These are phyloP conservation scores for Neobulgaria alba DNA, from an alignment of 2,329 filamentous ascomycete genomes.

Conservation along the genomic window DNA sequence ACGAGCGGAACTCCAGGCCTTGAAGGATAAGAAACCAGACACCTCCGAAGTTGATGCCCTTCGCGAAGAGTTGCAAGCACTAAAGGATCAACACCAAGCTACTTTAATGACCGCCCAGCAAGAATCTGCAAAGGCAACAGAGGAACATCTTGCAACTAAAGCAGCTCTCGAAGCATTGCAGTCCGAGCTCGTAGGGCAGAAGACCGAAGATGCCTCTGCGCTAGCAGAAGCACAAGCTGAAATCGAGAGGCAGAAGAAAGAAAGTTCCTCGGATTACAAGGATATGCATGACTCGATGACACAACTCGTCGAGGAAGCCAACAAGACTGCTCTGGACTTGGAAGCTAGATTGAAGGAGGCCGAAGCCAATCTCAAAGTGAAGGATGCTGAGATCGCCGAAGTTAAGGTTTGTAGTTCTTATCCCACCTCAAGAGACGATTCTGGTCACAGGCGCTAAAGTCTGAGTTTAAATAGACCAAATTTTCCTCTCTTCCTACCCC, in stretches of 20 bases:
- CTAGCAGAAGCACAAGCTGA: not conserved
- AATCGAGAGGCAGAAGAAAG: constrained; percentile 39
- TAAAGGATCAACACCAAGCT: constrained; percentile 40
- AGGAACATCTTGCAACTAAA: constrained; percentile 32
- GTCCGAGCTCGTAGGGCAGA: constrained; percentile 46
- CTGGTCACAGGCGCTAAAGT: no score
- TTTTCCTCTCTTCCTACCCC: constrained; percentile 29
- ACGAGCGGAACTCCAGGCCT: constrained; percentile 40
- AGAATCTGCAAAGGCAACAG: constrained; percentile 28
- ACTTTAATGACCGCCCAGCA: constrained; percentile 30
- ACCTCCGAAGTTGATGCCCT: constrained; percentile 43
- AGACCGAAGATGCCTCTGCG: constrained; percentile 42
- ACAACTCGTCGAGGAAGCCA: constrained; percentile 48
- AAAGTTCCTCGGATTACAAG: constrained; percentile 43
- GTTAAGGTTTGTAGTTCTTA: constrained; percentile 38
- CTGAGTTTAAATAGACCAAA: constrained; percentile 38
- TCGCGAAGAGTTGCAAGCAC: constrained; percentile 39
- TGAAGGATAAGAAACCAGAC: constrained; percentile 41
- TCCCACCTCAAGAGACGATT: no score
- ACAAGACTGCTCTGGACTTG: constrained; percentile 29
- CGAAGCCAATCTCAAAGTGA: constrained; percentile 36
- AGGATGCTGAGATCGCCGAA: constrained; percentile 55
- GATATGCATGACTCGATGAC: constrained; percentile 57
- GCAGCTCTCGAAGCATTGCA: constrained; percentile 35
- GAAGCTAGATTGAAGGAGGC: constrained; percentile 35